These are phyloP conservation scores for Dianthus caryophyllus DNA, from an alignment of 148 eudicot genomes.

Conservation along the genomic window DNA sequence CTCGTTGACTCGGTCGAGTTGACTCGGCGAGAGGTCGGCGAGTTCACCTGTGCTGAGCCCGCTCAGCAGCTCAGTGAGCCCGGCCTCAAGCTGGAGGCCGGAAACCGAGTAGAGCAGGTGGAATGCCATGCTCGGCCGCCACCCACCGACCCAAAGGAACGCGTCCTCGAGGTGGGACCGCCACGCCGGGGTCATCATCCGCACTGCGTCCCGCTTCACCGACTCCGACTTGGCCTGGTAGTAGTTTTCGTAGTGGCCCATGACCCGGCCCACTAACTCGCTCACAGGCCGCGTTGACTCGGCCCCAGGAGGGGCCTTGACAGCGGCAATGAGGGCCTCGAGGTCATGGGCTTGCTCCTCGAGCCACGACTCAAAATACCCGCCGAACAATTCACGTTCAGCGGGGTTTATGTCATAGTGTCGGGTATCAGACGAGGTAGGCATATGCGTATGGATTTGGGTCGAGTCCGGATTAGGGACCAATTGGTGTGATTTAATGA, in stretches of 20 bases:
- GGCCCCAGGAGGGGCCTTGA: conserved; percentile 10
- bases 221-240: conserved; percentile 40
- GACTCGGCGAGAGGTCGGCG: conserved; percentile 46
- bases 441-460: not conserved
- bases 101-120: conserved; percentile 55
- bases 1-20: conserved; percentile 42
- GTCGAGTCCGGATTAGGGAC: conserved; percentile 2
- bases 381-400: conserved; percentile 26
- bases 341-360: conserved; percentile 38
- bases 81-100: conserved; percentile 54
- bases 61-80: conserved; percentile 35
- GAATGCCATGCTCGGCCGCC: conserved; percentile 57
- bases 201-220: conserved; percentile 28
- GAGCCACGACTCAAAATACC: conserved; percentile 52
- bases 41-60: conserved; percentile 41
- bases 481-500: not conserved
- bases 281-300: conserved; percentile 6
- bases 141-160: conserved; percentile 74
- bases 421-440: not conserved
- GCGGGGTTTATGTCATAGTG: conserved; percentile 7
- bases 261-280: conserved; percentile 16
- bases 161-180: conserved; percentile 53
- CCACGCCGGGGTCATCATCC: conserved; percentile 56
- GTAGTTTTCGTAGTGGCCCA: conserved; percentile 55
- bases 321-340: conserved; percentile 34